Percentiles rank a stretch among this genome's conserved stretches.
Conservation (phyloP, 345 rosid genomes). For the Garcia nutans region DNA sequence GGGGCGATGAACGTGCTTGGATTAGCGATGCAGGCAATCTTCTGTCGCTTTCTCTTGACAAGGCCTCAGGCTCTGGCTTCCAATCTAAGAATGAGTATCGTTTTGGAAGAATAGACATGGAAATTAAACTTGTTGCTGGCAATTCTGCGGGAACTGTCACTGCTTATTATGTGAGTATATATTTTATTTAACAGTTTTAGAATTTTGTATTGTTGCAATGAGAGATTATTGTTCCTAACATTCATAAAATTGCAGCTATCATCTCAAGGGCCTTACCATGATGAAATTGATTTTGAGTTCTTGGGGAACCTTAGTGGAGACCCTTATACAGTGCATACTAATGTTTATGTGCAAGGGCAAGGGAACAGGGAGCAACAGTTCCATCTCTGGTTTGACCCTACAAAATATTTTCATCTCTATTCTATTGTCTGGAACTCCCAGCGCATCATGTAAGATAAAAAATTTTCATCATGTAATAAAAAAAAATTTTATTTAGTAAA, state of each 20-base stretch:
- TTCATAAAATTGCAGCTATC: constrained; percentile 17
- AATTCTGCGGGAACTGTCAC: constrained; percentile 28
- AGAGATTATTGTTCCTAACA: no score
- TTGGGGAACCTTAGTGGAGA: constrained; percentile 27
- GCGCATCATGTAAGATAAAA: constrained; percentile 22
- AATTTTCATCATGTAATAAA: no score
- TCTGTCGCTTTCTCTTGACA: constrained; percentile 23
- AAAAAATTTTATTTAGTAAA: no score
- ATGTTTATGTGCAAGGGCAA: constrained; percentile 16
- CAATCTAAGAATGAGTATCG: constrained; percentile 23
- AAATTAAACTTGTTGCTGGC: constrained; percentile 22
- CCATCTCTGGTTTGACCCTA: constrained; percentile 31
- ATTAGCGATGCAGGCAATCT: constrained; percentile 6
- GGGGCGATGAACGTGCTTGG: constrained; percentile 29
- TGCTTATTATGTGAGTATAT: constrained; percentile 20
- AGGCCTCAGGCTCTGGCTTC: constrained; percentile 27
- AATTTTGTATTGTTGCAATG: no score
- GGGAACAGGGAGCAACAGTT: constrained; percentile 26
- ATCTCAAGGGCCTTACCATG: constrained; percentile 25
- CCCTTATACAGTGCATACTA: constrained; percentile 26
- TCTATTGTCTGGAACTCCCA: constrained; percentile 23
- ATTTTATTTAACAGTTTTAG: background rate
- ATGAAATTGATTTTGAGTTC: constrained; percentile 30
- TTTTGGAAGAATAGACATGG: constrained; percentile 27
- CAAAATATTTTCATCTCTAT: constrained; percentile 22